Evolutionary conservation across 305 asterid species (phyloP), one percentile per base, ranked within the genome.

Genomic region (Striga hermonthica): DNA sequence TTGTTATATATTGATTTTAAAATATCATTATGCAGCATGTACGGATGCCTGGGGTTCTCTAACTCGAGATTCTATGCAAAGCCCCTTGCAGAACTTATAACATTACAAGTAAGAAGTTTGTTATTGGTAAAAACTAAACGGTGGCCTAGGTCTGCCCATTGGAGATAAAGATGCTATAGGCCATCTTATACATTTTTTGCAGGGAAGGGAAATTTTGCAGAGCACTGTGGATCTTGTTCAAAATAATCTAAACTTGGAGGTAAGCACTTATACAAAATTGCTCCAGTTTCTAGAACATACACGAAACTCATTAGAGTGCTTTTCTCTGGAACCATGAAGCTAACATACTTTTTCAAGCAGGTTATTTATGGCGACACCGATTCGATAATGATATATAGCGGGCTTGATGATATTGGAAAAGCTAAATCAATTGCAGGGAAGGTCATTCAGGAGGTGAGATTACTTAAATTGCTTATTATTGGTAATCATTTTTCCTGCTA

Each of bases 291-390:
- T 69, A 50, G 68, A 60, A 36, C 31, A 66, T 58, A 31, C 57
- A 41, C 60, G 15, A 58, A 13, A 53, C 59, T 68, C 54, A 40
- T 67, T 62, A 44, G 75, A 64, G 57, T 67, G 48, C 54, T 72
- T 54, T 58, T 12, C n/a, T 69, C 28, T 57, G 57, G 49, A 64
- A 31, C 52, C 61, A 68, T 69, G 59, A 75, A 71, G 70, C 71
- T 57, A 48, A 14, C 59, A 55, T 56, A 54, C 65, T 63, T 66
- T 49, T 64, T 50, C 72, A 65, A 61, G 63, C 89, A 94, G 99
- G 98, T 94, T 71, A 94, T 94, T 66, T 94, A 94, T 76, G 99
- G 99, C 65, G 99, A 94, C 74, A 94, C 99, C 5, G 97, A 94
- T 84, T 94, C 99, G 57, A 94, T 94, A 62, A 94, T 94, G 99